Evolutionary conservation across 306 rosid genomes (phyloP), one percentile per base, ranked within the genome.

Genomic region (Cotoneaster glaucophyllus): DNA sequence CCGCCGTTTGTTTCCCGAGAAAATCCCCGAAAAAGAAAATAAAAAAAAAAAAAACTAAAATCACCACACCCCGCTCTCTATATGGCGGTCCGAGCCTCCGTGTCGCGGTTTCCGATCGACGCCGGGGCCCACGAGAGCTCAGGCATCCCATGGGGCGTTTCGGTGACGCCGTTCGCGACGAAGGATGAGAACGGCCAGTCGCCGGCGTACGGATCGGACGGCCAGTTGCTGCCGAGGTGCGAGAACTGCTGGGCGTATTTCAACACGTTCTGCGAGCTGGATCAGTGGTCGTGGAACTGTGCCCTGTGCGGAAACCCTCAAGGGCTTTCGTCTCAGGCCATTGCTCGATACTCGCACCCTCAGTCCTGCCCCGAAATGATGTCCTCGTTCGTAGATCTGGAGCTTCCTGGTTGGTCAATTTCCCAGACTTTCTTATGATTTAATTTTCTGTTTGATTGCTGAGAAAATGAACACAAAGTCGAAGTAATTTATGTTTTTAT

Each of bases 361-460:
- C 82, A 86, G 66, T 89, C 96, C 19, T 90, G 96, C 74, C 84
- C 97, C 37, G 97, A 95, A 78, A 87, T 89, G 95, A 89, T 83
- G 81, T 95, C 98, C 41, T 90, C 98, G 7, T 95, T 95, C 82
- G 85, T 95, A 56, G 98, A 95, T 95, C 98, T 95, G 48, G 98
- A 94, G 78, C 89, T 91, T 8, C 91, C 91, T 19, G 93, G 92
- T 84, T 19, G 32, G 85, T 83, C 15, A 6, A 61, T 72, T 56
- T 72, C 19, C 73, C 29, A 25, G 15, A 21, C 45, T 19, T 4
- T 28, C 31, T 5, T 59, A 37, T 31, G 6, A 52, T 32, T 48
- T 57, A 61, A 17, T 15, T 62, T 21, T 48, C 45, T 41, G 39
- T 58, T 4, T 13, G n/a, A 4, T 62, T 58, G 80, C 11, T 45